Evolutionary conservation across 352 stramenopile genomes (phyloP).

Genomic region (Halophytophthora batemanensis): DNA sequence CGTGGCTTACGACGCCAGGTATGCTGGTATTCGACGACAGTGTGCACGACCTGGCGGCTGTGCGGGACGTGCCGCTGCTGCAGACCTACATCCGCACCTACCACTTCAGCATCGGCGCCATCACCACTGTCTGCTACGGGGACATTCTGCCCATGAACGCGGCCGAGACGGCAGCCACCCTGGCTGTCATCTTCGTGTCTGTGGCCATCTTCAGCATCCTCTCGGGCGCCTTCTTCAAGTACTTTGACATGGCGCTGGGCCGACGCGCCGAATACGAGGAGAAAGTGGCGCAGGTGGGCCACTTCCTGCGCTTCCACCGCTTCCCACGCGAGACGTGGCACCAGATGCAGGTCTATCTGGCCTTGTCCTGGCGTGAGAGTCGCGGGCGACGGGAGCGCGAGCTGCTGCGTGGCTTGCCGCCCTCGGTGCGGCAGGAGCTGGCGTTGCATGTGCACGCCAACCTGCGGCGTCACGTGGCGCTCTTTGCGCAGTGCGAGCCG

Average conservation of each 20-base stretch:
- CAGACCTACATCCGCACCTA: conserved; percentile 49
- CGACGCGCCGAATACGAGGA: conserved; percentile 65
- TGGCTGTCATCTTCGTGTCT: conserved; percentile 64
- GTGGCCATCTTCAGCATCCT: conserved; percentile 74
- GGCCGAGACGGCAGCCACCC: conserved; percentile 44
- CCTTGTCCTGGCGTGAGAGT: conserved; percentile 63
- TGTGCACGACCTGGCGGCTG: conserved; percentile 19
- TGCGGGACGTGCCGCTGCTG: conserved; percentile 33
- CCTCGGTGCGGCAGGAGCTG: conserved; percentile 52
- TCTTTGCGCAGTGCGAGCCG: conserved; percentile 59
- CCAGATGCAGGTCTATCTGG: conserved; percentile 78
- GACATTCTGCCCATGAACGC: conserved; percentile 69
- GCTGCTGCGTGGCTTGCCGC: conserved; percentile 47
- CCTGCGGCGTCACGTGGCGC: conserved; percentile 51
- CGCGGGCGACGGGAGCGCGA: conserved; percentile 62
- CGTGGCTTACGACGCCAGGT: conserved; percentile 53
- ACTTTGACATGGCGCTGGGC: conserved; percentile 71
- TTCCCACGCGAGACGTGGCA: conserved; percentile 52
- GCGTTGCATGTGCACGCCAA: conserved; percentile 60
- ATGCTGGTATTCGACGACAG: conserved; percentile 52
- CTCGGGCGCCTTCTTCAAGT: conserved; percentile 64
- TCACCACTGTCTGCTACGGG: conserved; percentile 71
- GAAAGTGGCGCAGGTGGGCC: conserved; percentile 45
- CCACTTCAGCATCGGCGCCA: conserved; percentile 74
- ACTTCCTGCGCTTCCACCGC: conserved; percentile 65